Evolutionary conservation across 345 rosid genomes (phyloP).

Genomic region (Litchi chinensis): DNA sequence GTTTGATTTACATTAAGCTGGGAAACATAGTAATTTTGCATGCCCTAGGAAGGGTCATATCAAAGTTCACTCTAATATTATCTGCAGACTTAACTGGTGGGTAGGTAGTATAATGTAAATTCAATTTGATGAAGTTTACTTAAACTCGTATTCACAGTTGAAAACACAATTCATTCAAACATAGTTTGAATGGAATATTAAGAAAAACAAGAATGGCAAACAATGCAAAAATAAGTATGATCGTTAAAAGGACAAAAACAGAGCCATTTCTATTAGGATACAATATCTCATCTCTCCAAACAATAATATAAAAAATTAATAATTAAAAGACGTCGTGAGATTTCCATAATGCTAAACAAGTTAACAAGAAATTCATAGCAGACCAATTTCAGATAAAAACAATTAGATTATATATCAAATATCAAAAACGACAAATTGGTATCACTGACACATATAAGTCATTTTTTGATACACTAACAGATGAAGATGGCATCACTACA

Average conservation of each 20-base stretch:
- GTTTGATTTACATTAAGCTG: background rate
- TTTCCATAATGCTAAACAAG: background rate
- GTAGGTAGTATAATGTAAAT: background rate
- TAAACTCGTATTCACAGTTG: background rate
- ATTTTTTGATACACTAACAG: background rate
- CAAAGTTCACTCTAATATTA: background rate
- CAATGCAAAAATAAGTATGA: background rate
- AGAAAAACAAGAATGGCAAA: background rate
- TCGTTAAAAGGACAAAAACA: background rate
- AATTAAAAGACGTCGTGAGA: constrained; percentile 1
- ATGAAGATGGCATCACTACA: constrained; percentile 13
- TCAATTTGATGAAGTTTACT: background rate
- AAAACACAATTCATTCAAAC: background rate
- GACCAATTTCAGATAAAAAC: background rate
- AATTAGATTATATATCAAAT: background rate
- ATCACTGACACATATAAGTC: constrained; percentile 11
- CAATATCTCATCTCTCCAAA: background rate
- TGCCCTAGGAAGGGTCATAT: background rate
- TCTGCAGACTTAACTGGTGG: background rate
- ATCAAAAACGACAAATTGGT: background rate
- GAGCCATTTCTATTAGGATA: background rate
- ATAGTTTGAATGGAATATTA: background rate
- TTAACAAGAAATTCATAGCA: constrained; percentile 1
- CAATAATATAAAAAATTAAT: background rate
- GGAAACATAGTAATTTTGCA: background rate